phyloP scores from a whole-genome alignment of 2,329 filamentous ascomycete genomes.

The Penicillium sp. region DNA sequence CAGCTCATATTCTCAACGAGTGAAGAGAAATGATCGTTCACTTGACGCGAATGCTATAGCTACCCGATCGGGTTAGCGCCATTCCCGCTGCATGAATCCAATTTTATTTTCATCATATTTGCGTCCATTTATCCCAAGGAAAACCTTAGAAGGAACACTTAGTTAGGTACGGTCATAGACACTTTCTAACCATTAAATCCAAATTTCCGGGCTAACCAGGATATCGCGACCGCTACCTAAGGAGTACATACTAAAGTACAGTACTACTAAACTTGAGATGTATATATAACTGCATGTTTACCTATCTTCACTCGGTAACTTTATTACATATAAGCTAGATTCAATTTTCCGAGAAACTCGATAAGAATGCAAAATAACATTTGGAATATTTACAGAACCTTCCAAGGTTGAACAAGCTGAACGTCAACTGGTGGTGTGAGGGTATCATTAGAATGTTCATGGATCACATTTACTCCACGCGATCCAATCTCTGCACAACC shows the following conservation, averaged over 20 bases:
- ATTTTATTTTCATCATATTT: no score
- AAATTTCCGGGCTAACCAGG: no score
- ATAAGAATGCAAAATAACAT: no score
- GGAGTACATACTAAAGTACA: not conserved
- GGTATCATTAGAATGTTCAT: not conserved
- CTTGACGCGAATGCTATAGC: not conserved
- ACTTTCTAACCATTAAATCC: no score
- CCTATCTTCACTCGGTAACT: no score
- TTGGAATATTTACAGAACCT: not conserved
- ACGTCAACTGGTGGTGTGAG: not conserved
- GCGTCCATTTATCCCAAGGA: no score
- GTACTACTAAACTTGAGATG: no score
- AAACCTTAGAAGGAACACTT: no score
- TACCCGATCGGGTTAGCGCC: constrained; percentile 20
- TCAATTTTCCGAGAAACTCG: no score
- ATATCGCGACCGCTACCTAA: not conserved
- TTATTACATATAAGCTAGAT: no score
- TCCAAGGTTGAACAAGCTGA: not conserved
- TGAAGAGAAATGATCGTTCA: not conserved
- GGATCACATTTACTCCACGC: constrained; percentile 35
- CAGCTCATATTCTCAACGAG: not conserved
- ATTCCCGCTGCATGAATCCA: constrained; percentile 2
- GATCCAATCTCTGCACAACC: constrained; percentile 79
- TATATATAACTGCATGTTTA: no score
- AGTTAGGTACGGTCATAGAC: no score